Base-by-base conservation (phyloP, 176 grass and related monocot genomes). In the Ampelocalamus luodianensis region DNA sequence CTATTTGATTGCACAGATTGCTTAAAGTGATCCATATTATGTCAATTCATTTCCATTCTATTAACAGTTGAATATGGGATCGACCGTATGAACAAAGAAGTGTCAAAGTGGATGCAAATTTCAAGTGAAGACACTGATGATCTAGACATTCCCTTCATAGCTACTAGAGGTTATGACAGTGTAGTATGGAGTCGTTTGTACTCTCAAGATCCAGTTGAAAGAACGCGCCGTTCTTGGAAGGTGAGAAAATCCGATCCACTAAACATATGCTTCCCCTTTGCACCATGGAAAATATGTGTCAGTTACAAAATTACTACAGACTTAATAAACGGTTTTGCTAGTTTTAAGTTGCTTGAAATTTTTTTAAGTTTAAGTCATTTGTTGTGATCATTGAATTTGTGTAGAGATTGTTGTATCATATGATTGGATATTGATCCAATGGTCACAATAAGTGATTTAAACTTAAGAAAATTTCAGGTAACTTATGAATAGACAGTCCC, bases 121-220 rank as follows among this genome's bases (percentile, higher is more conserved):
- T 79, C 85, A 37, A 85, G 72, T 72, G 86, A 65, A 87, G 86
- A 93, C 53, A 72, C 14, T 51, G 84, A 88, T 40, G 71, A 51
- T 79, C 74, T 61, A 27, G 65, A 77, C 71, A 88, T 92, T 46
- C 96, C 93, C 50, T 99, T 96, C 70, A 94, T 99, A 72, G 96
- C 93, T 69, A 90, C 91, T 6, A 99, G 88, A 85, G 96, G 93
- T 75, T 95, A 99, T 83, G 88, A 92, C 67, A 98, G 96, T 36
- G 91, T 98, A 64, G 96, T 98, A 36, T 96, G 96, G 93, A 98
- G 69, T 32, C 93, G 91, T 29, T 32, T 96, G 40, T 98, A 98
- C 70, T 98, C 96, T 5, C 84, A 89, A 77, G 93, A 95, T 46
- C 51, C 81, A 68, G 74, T 61, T 6, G 89, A 88, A 81, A 56